phyloP scores from a whole-genome alignment of 352 stramenopile species.

The Pythium coloratum region DNA sequence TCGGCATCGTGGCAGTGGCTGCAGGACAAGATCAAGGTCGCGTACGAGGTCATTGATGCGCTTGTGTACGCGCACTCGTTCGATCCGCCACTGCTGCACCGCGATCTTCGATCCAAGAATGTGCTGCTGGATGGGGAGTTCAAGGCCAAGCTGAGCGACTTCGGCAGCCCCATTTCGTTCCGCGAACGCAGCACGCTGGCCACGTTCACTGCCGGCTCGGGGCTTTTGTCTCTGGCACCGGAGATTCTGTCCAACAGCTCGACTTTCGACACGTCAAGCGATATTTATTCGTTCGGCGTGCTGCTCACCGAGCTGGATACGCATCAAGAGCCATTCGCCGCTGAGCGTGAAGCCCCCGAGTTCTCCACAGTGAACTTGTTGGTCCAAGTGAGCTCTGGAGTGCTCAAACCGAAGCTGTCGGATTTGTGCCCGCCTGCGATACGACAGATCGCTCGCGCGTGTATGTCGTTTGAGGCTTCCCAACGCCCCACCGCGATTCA shows the following conservation, averaged over 20 bases:
- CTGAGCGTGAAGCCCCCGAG: too few species aligned
- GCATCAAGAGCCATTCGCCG: background rate
- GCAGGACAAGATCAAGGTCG: background rate
- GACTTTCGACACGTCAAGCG: background rate
- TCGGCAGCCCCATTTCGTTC: background rate
- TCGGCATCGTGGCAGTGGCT: background rate
- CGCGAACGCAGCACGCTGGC: background rate
- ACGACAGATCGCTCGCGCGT: background rate
- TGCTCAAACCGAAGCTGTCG: too few species aligned
- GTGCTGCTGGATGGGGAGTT: background rate
- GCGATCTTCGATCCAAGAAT: background rate
- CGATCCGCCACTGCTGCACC: slow-evolving; percentile 1
- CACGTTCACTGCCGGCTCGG: background rate
- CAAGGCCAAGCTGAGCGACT: background rate
- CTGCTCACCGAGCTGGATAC: background rate
- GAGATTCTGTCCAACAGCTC: background rate
- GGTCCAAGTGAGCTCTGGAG: too few species aligned
- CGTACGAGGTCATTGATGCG: background rate
- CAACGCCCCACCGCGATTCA: background rate
- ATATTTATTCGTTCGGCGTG: slow-evolving; percentile 2
- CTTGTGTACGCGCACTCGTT: slow-evolving; percentile 4
- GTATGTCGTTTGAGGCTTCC: background rate
- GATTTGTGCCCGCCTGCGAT: background rate
- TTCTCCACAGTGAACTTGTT: too few species aligned
- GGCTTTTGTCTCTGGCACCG: background rate